Base-by-base conservation (phyloP, 202 grass and related monocot species). In the Carex sylvatica region DNA sequence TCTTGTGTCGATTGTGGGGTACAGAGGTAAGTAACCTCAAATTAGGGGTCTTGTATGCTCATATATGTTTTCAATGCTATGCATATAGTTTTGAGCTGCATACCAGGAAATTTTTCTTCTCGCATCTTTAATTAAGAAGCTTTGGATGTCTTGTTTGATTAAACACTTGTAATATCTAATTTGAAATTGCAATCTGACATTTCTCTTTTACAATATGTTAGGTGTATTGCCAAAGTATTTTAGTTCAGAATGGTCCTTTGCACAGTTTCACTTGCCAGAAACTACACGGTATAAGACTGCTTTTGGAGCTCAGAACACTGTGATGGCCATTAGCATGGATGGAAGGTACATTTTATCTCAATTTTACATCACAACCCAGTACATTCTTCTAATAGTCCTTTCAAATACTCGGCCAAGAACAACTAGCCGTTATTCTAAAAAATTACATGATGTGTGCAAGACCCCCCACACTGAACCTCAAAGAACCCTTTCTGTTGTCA, bases 171-270 rank as follows among this genome's bases (percentile, higher is more conserved):
- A 56, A 18, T 33, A 56, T 11, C 23, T 76, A 76, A 55, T 56
- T 28, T 76, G 33, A 19, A 58, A 19, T 58, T 76, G 7, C 72
- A 53, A 77, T 77, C 30, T 76, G 73, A 58, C 3, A 15, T 86
- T 31, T 77, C 26, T 58, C 73, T 77, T 77, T 58, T 77, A 58
- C 9, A 4, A 58, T 35, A 35, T 80, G n/a, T 59, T 78, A 91
- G 67, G 64, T 13, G 36, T 78, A 24, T 80, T 96, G 67, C 91
- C 91, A 0, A 86, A 79, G 80, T 93, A 96, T 86, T 96, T 96
- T 80, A 93, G 88, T 86, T 93, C 91, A 30, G 88, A 96, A 80
- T 91, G 90, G 88, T 96, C 90, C 68, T 96, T 93, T 79, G 90
- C 87, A 31, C 88, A 89, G 65, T 93, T 97, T 78, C 88, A 70